A percentile compares a stretch with the other conserved stretches of the same genome.
These are phyloP conservation scores for Spergularia bocconei DNA, from an alignment of 148 eudicot species.

Conservation along the genomic window DNA sequence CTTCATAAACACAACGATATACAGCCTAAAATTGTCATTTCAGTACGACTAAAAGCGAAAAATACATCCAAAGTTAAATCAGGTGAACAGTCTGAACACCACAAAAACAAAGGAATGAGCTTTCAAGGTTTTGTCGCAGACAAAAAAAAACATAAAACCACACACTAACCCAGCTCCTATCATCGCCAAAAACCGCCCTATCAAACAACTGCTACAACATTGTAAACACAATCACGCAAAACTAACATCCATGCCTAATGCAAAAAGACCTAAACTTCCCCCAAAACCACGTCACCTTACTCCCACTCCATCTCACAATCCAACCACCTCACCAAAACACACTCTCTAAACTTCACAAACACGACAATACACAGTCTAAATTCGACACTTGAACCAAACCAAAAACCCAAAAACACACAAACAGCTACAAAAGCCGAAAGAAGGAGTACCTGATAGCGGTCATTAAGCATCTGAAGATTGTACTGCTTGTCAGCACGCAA, in stretches of 20 bases:
- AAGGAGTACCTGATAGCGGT: slow-evolving; percentile 65
- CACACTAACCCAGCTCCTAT: no score
- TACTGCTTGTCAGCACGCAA: slow-evolving; percentile 83
- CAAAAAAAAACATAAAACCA: no score
- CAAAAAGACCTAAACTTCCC: not conserved
- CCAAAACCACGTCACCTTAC: not conserved
- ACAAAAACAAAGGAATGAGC: no score
- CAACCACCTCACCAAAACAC: not conserved
- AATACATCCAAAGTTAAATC: no score
- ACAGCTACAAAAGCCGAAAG: no score
- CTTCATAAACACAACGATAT: no score
- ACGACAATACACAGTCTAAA: not conserved
- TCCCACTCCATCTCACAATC: not conserved
- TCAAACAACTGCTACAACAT: not conserved
- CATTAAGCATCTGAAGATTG: slow-evolving; percentile 88
- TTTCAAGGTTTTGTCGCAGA: no score
- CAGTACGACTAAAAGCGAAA: no score
- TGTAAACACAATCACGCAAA: not conserved
- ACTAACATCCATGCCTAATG: not conserved
- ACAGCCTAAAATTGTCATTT: no score
- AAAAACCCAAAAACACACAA: not conserved
- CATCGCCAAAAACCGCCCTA: not conserved
- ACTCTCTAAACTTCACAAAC: not conserved
- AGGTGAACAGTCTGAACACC: no score
- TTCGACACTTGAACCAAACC: not conserved